These are phyloP conservation scores for Ustilago cynodontis DNA, from an alignment of 1,284 basidiomycete genomes.

Conservation along the genomic window DNA sequence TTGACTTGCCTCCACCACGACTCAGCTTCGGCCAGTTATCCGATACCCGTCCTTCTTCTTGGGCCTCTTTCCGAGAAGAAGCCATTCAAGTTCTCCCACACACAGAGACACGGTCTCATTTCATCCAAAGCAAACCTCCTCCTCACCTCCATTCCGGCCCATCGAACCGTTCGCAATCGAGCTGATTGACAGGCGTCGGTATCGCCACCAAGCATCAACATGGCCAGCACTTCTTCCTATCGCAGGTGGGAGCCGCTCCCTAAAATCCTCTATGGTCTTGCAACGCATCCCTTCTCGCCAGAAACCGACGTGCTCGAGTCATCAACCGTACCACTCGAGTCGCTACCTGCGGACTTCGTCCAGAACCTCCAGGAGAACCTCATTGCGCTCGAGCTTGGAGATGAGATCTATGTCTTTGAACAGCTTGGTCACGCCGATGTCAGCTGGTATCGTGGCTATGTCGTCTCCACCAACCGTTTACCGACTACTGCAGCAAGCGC, in stretches of 20 bases:
- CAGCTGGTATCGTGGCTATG: conserved; percentile 75
- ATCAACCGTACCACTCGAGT: conserved; percentile 30
- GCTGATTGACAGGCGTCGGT: background rate
- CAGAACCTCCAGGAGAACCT: conserved; percentile 56
- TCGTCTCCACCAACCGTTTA: conserved; percentile 75
- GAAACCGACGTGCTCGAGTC: conserved; percentile 58
- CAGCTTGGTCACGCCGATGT: conserved; percentile 61
- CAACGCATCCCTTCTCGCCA: conserved; percentile 59
- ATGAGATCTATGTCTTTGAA: conserved; percentile 86
- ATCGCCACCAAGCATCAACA: conserved; percentile 4
- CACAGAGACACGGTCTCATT: background rate
- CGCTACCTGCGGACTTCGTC: conserved; percentile 30
- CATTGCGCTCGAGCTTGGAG: conserved; percentile 76
- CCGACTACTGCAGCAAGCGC: conserved; percentile 61
- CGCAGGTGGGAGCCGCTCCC: conserved; percentile 62
- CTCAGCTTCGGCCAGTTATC: conserved; percentile 5
- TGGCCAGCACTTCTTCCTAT: conserved; percentile 35
- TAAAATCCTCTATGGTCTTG: conserved; percentile 64
- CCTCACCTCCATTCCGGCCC: too few species aligned
- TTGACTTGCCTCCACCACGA: background rate
- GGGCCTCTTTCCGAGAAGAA: conserved; percentile 4
- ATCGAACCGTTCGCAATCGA: background rate
- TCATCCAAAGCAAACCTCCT: too few species aligned
- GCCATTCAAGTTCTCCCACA: background rate
- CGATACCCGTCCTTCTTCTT: background rate